Evolutionary conservation across 257 asterid species (phyloP), one percentile per base, ranked within the genome.

Genomic region (Sherardia arvensis): DNA sequence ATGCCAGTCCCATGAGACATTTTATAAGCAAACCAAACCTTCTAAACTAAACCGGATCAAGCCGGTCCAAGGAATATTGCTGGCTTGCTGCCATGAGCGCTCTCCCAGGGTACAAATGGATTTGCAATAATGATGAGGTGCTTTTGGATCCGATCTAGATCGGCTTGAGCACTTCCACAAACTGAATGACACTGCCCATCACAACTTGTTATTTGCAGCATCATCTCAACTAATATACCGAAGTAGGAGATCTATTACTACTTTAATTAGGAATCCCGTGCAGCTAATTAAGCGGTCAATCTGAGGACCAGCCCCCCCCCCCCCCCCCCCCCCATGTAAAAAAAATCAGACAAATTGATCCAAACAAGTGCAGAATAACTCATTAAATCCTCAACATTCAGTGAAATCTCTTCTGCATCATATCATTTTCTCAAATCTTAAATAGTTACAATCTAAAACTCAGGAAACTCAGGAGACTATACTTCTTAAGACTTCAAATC

Each of bases 391-490:
- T 59, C 56, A 49, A 18, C 29, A n/a, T 43, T 26, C 49, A 47
- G 6, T 53, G 36, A 54, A 32, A 48, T 29, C 51, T 64, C 33
- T 29, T 38, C 32, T 64, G 20, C 33, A n/a, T n/a, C 23, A 49
- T 11, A 26, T 23, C 18, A 7, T 25, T 17, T 56, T 66, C 66
- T 49, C 53, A 27, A n/a, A 29, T 60, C 64, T 25, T 18, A 21
- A 34, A 33, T 29, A 59, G 45, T 14, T 33, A 26, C 54, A 62
- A 33, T 17, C 70, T 62, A 25, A 53, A 66, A 40, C 36, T 32
- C 20, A 1, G 25, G 57, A 53, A 66, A 40, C 36, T 32, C 20
- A 1, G 25, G 57, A 45, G 47, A 30, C 10, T 49, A 32, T 30
- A 4, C 32, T 59, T 30, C 4, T 63, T 34, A 53, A 49, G 47